Evolutionary conservation across 495 filamentous ascomycete genomes (phyloP).

Genomic region (Hamigera avellanea): DNA sequence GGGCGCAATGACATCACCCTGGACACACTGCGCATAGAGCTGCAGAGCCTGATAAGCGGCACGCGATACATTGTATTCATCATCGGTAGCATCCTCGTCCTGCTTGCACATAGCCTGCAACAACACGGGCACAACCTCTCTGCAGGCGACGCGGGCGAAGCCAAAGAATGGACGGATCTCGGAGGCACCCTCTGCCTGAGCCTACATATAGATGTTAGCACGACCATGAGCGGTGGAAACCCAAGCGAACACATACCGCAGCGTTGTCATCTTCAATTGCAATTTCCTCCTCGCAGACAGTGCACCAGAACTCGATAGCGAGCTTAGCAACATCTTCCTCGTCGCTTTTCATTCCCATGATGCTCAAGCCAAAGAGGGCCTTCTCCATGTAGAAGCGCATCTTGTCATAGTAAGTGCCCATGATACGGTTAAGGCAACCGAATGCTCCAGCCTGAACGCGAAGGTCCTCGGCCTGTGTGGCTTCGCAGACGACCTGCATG

Average conservation of each 20-base stretch:
- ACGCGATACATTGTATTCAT: slow-evolving; percentile 93
- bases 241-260: slow-evolving; percentile 42
- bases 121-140: slow-evolving; percentile 86
- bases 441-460: slow-evolving; percentile 92
- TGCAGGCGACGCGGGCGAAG: slow-evolving; percentile 79
- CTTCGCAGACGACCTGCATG: slow-evolving; percentile 99
- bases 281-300: slow-evolving; percentile 96
- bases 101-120: slow-evolving; percentile 84
- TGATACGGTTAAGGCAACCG: slow-evolving; percentile 94
- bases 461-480: slow-evolving; percentile 79
- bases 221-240: background rate
- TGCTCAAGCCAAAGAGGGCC: slow-evolving; percentile 94
- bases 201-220: slow-evolving; percentile 14
- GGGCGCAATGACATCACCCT: slow-evolving; percentile 63
- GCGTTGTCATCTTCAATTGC: slow-evolving; percentile 94
- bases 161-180: slow-evolving; percentile 84
- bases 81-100: slow-evolving; percentile 91
- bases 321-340: slow-evolving; percentile 98
- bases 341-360: slow-evolving; percentile 94
- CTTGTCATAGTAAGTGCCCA: slow-evolving; percentile 96
- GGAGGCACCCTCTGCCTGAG: slow-evolving; percentile 57
- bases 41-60: slow-evolving; percentile 95
- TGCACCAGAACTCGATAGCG: slow-evolving; percentile 98
- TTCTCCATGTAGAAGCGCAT: slow-evolving; percentile 99
- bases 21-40: slow-evolving; percentile 86